These are phyloP conservation scores for Alternaria conjuncta DNA, from an alignment of 2,329 filamentous ascomycete species.

Conservation along the genomic window DNA sequence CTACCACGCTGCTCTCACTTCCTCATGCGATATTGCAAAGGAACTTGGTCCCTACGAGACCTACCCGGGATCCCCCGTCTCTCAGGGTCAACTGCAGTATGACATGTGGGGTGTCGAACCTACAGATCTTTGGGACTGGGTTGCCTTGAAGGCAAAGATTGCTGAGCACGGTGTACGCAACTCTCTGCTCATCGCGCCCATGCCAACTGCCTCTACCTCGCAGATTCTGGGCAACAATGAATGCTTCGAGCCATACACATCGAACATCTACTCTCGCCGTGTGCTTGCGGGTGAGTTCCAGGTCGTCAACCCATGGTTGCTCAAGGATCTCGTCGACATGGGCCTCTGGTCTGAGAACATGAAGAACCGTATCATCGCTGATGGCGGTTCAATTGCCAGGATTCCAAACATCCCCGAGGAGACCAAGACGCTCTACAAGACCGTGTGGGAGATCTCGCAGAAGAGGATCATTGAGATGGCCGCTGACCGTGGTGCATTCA, in stretches of 20 bases:
- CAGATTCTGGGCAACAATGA: conserved; percentile 99
- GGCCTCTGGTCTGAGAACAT: conserved; percentile 99
- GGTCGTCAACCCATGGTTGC: conserved; percentile 97
- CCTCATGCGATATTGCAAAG: conserved; percentile 86
- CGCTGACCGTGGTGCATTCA: conserved; percentile 96
- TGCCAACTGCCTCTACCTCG: conserved; percentile 96
- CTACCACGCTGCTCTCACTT: conserved; percentile 92
- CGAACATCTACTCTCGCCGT: conserved; percentile 99
- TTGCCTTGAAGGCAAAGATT: conserved; percentile 84
- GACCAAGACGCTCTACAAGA: conserved; percentile 98
- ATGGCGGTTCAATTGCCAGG: conserved; percentile 94
- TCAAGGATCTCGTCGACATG: conserved; percentile 97
- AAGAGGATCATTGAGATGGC: conserved; percentile 96
- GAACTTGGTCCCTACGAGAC: conserved; percentile 83
- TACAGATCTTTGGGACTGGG: conserved; percentile 96
- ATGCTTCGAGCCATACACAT: conserved; percentile 99
- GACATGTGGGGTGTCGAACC: conserved; percentile 98
- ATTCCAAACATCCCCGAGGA: conserved; percentile 96
- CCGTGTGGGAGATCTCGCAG: conserved; percentile 99
- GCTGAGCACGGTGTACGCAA: conserved; percentile 94
- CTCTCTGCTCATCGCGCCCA: conserved; percentile 91
- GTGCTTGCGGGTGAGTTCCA: conserved; percentile 98
- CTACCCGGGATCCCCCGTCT: conserved; percentile 92
- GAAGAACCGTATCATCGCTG: conserved; percentile 99
- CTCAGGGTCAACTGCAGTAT: conserved; percentile 94